Evolutionary conservation across 345 rosid species (phyloP).

Genomic region (Eucalyptus tenuipes): DNA sequence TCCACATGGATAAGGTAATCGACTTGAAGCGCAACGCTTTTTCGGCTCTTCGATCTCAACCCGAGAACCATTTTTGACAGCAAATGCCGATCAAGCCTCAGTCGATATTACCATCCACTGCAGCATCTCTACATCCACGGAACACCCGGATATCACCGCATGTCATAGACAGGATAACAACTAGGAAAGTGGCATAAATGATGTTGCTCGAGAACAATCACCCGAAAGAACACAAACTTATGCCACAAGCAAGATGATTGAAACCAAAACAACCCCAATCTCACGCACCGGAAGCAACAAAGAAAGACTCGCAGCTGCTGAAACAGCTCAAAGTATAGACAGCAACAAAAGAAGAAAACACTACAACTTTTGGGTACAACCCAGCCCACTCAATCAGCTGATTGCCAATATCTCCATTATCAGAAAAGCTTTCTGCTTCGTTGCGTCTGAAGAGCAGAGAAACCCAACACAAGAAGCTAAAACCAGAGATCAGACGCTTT

Average conservation of each 20-base stretch:
- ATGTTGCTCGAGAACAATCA: background rate
- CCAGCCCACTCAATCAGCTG: background rate
- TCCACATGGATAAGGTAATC: slow-evolving; percentile 34
- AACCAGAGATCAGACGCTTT: background rate
- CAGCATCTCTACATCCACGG: background rate
- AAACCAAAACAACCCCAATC: background rate
- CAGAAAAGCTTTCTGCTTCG: background rate
- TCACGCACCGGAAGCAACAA: background rate
- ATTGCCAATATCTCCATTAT: background rate
- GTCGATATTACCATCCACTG: background rate
- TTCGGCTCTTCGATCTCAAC: slow-evolving; percentile 42
- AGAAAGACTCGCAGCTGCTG: background rate
- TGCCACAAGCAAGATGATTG: background rate
- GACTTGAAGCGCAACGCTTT: slow-evolving; percentile 13
- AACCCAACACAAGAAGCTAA: background rate
- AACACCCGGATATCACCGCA: background rate
- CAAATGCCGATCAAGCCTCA: background rate
- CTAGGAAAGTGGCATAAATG: background rate
- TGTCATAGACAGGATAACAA: background rate
- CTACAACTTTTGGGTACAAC: background rate
- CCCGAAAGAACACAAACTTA: background rate
- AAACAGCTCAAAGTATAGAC: background rate
- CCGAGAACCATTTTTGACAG: slow-evolving; percentile 50
- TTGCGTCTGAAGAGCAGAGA: background rate
- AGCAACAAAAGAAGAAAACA: rapidly evolving